These are phyloP conservation scores for Phytophthora pisi DNA, from an alignment of 352 stramenopile species.

Conservation along the genomic window DNA sequence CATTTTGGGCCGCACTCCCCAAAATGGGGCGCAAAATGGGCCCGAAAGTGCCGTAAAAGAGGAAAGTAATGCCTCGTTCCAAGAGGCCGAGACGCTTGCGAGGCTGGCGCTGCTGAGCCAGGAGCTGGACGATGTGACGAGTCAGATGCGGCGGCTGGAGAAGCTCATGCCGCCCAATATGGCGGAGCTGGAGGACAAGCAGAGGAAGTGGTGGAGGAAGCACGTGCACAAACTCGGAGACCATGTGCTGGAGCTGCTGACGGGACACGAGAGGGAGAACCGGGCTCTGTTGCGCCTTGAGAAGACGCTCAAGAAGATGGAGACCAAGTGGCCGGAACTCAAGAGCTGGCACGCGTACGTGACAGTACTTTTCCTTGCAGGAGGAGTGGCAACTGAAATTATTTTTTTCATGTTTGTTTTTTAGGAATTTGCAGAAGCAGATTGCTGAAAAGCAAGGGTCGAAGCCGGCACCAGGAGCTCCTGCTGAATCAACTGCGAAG, in stretches of 20 bases:
- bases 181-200: conserved; percentile 22
- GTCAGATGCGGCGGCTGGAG: conserved; percentile 18
- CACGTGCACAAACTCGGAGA: conserved; percentile 18
- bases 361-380: not conserved
- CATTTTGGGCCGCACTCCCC: not conserved
- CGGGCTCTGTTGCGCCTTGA: conserved; percentile 2
- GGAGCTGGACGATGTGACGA: conserved; percentile 12
- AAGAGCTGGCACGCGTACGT: conserved; percentile 28
- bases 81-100: conserved; percentile 25
- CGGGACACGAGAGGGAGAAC: not conserved
- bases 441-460: conserved; percentile 10
- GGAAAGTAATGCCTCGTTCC: not conserved
- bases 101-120: conserved; percentile 19
- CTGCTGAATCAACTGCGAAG: conserved; percentile 4
- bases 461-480: not conserved
- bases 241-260: conserved; percentile 20
- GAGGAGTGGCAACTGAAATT: not conserved
- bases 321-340: conserved; percentile 30
- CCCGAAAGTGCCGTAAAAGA: conserved; percentile 7
- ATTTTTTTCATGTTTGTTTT: not conserved
- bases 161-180: conserved; percentile 20
- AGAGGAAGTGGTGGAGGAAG: conserved; percentile 37
- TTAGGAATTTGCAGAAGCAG: conserved; percentile 26
- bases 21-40: conserved; percentile 7
- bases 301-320: conserved; percentile 22